phyloP scores from a whole-genome alignment of 371 early-diverging fungal species.

The Mortierella sp. region DNA sequence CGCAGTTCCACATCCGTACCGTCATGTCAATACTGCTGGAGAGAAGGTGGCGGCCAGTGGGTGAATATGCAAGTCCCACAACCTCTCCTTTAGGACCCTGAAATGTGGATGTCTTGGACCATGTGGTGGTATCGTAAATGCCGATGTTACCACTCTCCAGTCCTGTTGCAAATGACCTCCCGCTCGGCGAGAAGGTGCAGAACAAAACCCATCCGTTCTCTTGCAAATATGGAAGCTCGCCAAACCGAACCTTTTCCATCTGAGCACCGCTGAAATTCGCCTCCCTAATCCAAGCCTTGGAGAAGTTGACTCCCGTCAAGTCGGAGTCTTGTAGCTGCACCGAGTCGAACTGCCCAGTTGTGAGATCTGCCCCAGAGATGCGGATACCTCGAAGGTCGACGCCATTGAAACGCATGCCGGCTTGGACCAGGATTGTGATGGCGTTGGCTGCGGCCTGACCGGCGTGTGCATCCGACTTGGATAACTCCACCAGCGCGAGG shows the following conservation, averaged over 20 bases:
- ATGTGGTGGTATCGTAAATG: background rate
- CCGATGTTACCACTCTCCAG: background rate
- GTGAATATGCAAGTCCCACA: too few relatives aligned
- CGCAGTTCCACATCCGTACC: too few relatives aligned
- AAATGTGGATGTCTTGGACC: too few relatives aligned
- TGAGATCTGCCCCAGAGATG: background rate
- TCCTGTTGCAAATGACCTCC: too few relatives aligned
- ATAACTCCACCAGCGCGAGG: background rate
- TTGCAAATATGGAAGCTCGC: background rate
- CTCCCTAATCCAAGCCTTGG: background rate
- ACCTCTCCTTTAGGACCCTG: too few relatives aligned
- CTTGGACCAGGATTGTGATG: background rate
- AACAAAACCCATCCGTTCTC: background rate
- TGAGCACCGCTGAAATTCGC: background rate
- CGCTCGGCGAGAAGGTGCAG: too few relatives aligned
- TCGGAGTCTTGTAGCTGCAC: conserved; percentile 13
- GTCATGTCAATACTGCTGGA: background rate
- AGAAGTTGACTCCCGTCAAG: background rate
- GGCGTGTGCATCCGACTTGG: background rate
- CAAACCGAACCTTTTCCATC: background rate
- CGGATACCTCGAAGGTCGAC: background rate
- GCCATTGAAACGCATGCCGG: background rate
- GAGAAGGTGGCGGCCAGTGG: background rate
- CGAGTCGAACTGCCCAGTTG: conserved; percentile 2
- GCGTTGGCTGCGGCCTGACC: background rate